These are phyloP conservation scores for Cerioporus squamosus DNA, from an alignment of 1,284 basidiomycete genomes.

Conservation along the genomic window DNA sequence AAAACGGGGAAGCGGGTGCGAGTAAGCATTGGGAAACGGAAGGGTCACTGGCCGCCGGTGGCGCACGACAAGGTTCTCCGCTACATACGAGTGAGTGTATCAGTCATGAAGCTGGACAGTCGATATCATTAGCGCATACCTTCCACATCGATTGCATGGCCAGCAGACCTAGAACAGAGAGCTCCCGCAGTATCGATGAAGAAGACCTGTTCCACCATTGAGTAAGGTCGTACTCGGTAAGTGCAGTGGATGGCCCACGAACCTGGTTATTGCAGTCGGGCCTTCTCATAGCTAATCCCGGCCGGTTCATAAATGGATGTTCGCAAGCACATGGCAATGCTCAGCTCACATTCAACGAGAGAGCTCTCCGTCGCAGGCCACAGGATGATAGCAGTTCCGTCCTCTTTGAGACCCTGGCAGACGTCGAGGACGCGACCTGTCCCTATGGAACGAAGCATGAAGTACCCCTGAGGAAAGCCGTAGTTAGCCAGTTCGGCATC, in stretches of 20 bases:
- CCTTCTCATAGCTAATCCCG: conserved; percentile 58
- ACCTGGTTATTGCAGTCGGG: conserved; percentile 78
- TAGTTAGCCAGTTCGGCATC: conserved; percentile 33
- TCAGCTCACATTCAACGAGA: conserved; percentile 69
- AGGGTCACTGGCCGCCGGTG: conserved; percentile 73
- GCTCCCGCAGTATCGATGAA: conserved; percentile 78
- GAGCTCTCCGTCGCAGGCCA: conserved; percentile 75
- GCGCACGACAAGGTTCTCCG: conserved; percentile 65
- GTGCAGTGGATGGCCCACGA: neutral
- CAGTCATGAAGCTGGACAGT: conserved; percentile 4
- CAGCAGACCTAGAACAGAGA: conserved; percentile 75
- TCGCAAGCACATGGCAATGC: neutral
- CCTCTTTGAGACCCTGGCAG: conserved; percentile 55
- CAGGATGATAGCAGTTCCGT: conserved; percentile 67
- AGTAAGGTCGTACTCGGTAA: neutral
- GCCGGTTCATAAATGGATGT: neutral
- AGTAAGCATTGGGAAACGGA: conserved; percentile 75
- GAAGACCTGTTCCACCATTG: conserved; percentile 59
- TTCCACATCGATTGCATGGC: conserved; percentile 80
- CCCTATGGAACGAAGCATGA: conserved; percentile 68
- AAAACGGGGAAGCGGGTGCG: conserved; percentile 77
- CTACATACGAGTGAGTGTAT: conserved; percentile 39
- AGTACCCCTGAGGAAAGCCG: conserved; percentile 80
- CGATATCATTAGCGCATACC: conserved; percentile 42
- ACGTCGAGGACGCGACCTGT: conserved; percentile 69